Conservation (phyloP, 2,329 filamentous ascomycete genomes). For the Pezicula neosporulosa region DNA sequence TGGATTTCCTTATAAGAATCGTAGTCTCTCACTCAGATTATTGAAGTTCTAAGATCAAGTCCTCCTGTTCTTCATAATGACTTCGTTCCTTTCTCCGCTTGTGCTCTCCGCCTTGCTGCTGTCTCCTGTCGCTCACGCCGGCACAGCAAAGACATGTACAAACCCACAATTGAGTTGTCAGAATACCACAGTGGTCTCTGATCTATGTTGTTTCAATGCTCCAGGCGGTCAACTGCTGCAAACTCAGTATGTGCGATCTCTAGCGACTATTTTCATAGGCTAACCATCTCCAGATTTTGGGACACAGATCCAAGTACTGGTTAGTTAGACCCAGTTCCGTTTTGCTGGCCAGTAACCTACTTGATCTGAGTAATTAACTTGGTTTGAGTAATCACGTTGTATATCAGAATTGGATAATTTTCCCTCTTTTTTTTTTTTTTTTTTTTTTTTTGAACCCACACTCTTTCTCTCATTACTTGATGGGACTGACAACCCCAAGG, state of each 20-base stretch:
- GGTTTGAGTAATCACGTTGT: background rate
- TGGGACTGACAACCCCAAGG: slow-evolving; percentile 3
- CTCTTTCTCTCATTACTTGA: too few relatives aligned
- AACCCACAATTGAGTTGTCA: slow-evolving; percentile 52
- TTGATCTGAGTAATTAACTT: background rate
- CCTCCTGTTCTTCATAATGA: background rate
- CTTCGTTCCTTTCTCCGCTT: background rate
- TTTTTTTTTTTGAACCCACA: too few relatives aligned
- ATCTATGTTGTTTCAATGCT: slow-evolving; percentile 73
- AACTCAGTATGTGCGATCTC: slow-evolving; percentile 46
- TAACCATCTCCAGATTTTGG: slow-evolving; percentile 51
- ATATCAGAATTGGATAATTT: too few relatives aligned
- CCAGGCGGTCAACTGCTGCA: slow-evolving; percentile 68
- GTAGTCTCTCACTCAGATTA: background rate
- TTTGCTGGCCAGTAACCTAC: too few relatives aligned
- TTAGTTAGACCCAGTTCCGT: background rate
- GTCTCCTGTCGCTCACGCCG: background rate
- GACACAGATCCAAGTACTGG: slow-evolving; percentile 57
- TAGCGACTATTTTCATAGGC: too few relatives aligned
- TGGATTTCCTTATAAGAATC: background rate
- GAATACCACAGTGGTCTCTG: slow-evolving; percentile 53
- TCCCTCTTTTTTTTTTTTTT: too few relatives aligned
- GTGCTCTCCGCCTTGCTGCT: background rate
- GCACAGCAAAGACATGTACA: slow-evolving; percentile 17
- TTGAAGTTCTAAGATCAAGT: too few relatives aligned